Conservation (phyloP, 2,329 filamentous ascomycete genomes). For the Cladosporium sp. region DNA sequence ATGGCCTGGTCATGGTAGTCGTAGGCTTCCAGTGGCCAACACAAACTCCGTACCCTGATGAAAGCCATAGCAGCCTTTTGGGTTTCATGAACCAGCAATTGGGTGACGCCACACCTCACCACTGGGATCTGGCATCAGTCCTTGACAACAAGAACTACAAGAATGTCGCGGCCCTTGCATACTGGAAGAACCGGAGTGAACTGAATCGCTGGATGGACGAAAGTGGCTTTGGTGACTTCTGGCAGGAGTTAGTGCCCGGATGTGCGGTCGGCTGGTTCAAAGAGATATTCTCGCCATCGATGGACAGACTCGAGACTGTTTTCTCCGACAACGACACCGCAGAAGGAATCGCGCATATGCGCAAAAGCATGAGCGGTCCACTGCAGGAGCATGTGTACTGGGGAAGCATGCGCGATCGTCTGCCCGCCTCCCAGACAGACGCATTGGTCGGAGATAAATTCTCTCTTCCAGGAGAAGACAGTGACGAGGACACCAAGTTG, state of each 20-base stretch:
- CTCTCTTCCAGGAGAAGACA: background rate
- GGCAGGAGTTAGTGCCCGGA: slow-evolving; percentile 30
- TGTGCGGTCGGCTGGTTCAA: slow-evolving; percentile 38
- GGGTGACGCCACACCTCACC: slow-evolving; percentile 18
- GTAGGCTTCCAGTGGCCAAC: slow-evolving; percentile 31
- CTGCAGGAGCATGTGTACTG: slow-evolving; percentile 45
- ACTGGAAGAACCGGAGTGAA: slow-evolving; percentile 33
- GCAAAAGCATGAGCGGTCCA: slow-evolving; percentile 33
- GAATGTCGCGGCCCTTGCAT: slow-evolving; percentile 37
- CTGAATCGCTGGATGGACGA: slow-evolving; percentile 32
- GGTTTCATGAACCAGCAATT: slow-evolving; percentile 20
- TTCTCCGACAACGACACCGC: slow-evolving; percentile 35
- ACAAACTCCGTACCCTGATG: background rate
- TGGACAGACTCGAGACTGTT: slow-evolving; percentile 44
- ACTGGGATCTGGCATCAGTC: slow-evolving; percentile 34
- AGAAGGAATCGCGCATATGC: slow-evolving; percentile 42
- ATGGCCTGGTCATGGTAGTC: slow-evolving; percentile 33
- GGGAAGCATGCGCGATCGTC: slow-evolving; percentile 45
- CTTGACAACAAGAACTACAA: slow-evolving; percentile 30
- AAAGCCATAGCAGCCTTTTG: slow-evolving; percentile 14
- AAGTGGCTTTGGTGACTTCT: slow-evolving; percentile 39
- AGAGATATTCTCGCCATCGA: slow-evolving; percentile 39
- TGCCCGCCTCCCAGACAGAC: slow-evolving; percentile 38
- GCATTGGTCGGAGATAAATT: slow-evolving; percentile 26
- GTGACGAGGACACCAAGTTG: background rate